Conservation (phyloP, 2,329 filamentous ascomycete genomes). For the Ceratocystis ficicola region DNA sequence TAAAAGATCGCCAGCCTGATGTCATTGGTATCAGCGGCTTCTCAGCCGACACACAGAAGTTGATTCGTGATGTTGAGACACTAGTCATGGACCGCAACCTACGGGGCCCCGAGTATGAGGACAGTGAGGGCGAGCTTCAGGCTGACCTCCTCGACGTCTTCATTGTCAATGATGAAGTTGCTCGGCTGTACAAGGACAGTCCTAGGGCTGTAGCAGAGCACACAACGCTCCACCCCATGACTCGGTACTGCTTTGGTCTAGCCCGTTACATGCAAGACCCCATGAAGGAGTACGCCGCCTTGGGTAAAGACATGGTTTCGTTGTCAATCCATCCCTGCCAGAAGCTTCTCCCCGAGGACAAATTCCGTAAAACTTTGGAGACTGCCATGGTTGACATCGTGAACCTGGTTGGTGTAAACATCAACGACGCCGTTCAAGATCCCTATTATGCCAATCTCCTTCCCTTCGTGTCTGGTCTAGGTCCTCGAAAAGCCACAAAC, state of each 20-base stretch:
- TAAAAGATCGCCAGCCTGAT: constrained; percentile 72
- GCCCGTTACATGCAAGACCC: constrained; percentile 91
- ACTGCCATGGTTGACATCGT: constrained; percentile 98
- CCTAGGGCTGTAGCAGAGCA: constrained; percentile 67
- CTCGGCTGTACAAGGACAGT: constrained; percentile 89
- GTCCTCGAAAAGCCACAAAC: constrained; percentile 78
- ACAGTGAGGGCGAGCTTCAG: constrained; percentile 62
- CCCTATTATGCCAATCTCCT: constrained; percentile 73
- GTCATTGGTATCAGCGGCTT: constrained; percentile 83
- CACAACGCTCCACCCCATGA: constrained; percentile 64
- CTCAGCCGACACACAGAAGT: constrained; percentile 70
- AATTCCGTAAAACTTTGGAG: constrained; percentile 74
- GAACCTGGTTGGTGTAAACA: constrained; percentile 87
- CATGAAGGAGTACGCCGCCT: constrained; percentile 87
- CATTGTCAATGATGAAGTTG: constrained; percentile 91
- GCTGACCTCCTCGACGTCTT: constrained; percentile 76
- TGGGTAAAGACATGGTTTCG: constrained; percentile 77
- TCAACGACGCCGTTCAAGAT: constrained; percentile 81
- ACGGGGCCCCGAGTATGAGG: constrained; percentile 68
- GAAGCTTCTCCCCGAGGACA: constrained; percentile 74
- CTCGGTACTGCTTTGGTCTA: constrained; percentile 78
- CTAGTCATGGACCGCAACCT: constrained; percentile 68
- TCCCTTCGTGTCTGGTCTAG: constrained; percentile 81
- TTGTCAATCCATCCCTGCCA: constrained; percentile 84
- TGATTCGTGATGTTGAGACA: constrained; percentile 69